A percentile compares a stretch with the other conserved stretches of the same genome.
Conservation (phyloP, 1,284 basidiomycete species). For the Microbotryomycetes sp. region DNA sequence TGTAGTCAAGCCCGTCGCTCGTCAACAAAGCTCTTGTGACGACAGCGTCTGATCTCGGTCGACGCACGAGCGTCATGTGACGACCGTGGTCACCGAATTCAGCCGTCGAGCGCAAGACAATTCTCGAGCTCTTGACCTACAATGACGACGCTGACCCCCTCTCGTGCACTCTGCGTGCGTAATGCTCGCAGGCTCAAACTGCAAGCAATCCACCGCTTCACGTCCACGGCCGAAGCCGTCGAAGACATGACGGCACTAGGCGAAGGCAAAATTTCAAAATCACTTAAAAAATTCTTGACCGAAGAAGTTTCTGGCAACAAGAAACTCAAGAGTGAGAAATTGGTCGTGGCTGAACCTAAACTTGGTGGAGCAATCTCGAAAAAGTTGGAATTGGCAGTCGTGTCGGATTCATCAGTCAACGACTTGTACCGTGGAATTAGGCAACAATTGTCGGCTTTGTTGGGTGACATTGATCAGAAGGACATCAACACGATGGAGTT, state of each 20-base stretch:
- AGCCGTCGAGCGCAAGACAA: too few species aligned
- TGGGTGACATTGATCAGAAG: slow-evolving; percentile 73
- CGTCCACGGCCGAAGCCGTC: slow-evolving; percentile 95
- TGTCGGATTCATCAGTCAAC: slow-evolving; percentile 56
- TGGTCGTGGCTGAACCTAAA: slow-evolving; percentile 84
- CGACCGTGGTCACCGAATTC: neutral
- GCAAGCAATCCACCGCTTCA: slow-evolving; percentile 92
- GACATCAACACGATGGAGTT: slow-evolving; percentile 83
- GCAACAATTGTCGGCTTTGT: slow-evolving; percentile 73
- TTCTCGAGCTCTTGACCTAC: too few species aligned
- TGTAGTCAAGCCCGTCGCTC: too few species aligned
- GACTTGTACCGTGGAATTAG: slow-evolving; percentile 97
- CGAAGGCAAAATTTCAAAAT: slow-evolving; percentile 86
- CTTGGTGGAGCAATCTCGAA: slow-evolving; percentile 91
- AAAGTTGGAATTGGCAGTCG: slow-evolving; percentile 86
- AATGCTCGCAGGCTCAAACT: slow-evolving; percentile 71
- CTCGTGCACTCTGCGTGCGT: too few species aligned
- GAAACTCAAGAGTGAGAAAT: slow-evolving; percentile 78
- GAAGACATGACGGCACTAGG: slow-evolving; percentile 92
- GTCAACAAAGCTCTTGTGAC: neutral
- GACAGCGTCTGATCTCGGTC: neutral
- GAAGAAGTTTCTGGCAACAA: slow-evolving; percentile 73
- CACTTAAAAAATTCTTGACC: slow-evolving; percentile 85
- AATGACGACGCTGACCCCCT: too few species aligned
- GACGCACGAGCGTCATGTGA: too few species aligned